These are phyloP conservation scores for Fusarium tuaranense DNA, from an alignment of 2,329 filamentous ascomycete species.

Conservation along the genomic window DNA sequence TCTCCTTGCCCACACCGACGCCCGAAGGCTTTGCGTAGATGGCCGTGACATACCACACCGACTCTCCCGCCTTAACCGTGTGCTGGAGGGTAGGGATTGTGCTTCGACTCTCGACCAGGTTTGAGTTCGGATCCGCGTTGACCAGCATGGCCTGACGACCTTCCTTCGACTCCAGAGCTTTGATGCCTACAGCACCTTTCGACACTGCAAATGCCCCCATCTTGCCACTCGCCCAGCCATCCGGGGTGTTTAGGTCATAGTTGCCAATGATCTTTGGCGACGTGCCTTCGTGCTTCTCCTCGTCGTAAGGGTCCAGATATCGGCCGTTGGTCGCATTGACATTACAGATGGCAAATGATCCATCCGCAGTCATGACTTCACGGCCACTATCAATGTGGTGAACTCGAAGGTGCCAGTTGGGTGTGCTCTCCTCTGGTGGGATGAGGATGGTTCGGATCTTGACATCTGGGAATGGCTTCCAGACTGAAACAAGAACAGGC, in stretches of 20 bases:
- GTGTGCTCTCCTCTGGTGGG: conserved; percentile 67
- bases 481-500: conserved; percentile 75
- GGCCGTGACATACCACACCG: conserved; percentile 75
- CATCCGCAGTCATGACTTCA: conserved; percentile 78
- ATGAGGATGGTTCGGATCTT: conserved; percentile 73
- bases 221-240: conserved; percentile 62
- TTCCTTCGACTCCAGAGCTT: conserved; percentile 62
- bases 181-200: conserved; percentile 68
- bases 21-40: conserved; percentile 77
- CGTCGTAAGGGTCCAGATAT: conserved; percentile 63
- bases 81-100: conserved; percentile 77
- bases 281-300: conserved; percentile 61
- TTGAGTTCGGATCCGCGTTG: conserved; percentile 83
- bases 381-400: conserved; percentile 72
- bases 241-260: conserved; percentile 67
- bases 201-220: conserved; percentile 68
- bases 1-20: conserved; percentile 61
- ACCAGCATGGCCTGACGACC: conserved; percentile 72
- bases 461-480: conserved; percentile 79
- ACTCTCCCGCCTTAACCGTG: conserved; percentile 67
- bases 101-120: conserved; percentile 78
- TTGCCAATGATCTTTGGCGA: conserved; percentile 69
- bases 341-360: conserved; percentile 77
- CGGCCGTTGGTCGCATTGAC: conserved; percentile 60
- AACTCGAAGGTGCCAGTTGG: conserved; percentile 77